These are phyloP conservation scores for Candida sp. DNA, from an alignment of 1,139 yeast species.

Conservation along the genomic window DNA sequence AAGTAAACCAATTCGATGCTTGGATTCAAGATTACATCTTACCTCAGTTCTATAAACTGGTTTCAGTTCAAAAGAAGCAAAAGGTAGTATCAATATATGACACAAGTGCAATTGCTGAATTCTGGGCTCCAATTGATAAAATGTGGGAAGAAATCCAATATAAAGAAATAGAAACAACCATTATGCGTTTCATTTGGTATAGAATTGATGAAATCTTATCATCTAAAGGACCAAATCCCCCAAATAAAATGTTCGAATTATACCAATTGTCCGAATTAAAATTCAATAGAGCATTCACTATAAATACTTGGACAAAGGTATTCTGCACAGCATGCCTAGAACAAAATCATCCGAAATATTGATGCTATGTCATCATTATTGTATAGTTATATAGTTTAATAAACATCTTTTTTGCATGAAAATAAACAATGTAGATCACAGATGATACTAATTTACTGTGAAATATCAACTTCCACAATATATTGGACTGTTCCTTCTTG, in stretches of 20 bases:
- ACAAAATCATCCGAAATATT: too few species aligned
- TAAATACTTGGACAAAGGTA: too few species aligned
- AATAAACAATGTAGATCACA: too few species aligned
- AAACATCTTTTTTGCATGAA: too few species aligned
- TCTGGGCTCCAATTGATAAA: not conserved
- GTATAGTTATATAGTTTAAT: too few species aligned
- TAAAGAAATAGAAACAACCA: not conserved
- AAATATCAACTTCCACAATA: too few species aligned
- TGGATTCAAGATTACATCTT: not conserved
- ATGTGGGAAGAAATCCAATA: not conserved
- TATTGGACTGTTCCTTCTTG: too few species aligned
- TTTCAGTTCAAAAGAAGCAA: not conserved
- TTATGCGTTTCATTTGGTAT: not conserved
- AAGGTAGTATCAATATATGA: not conserved
- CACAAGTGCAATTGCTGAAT: not conserved
- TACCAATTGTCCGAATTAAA: not conserved
- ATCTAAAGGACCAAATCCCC: not conserved
- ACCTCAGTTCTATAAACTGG: not conserved
- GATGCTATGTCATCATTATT: too few species aligned
- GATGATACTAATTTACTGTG: too few species aligned
- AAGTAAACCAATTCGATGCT: not conserved
- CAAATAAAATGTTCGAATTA: not conserved
- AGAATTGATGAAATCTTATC: not conserved
- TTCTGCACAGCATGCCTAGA: too few species aligned
- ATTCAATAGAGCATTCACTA: not conserved